Percentiles rank a stretch among this genome's conserved stretches.
phyloP scores from a whole-genome alignment of 108 stramenopile species.

The Pseudonitzschia multistriata region DNA sequence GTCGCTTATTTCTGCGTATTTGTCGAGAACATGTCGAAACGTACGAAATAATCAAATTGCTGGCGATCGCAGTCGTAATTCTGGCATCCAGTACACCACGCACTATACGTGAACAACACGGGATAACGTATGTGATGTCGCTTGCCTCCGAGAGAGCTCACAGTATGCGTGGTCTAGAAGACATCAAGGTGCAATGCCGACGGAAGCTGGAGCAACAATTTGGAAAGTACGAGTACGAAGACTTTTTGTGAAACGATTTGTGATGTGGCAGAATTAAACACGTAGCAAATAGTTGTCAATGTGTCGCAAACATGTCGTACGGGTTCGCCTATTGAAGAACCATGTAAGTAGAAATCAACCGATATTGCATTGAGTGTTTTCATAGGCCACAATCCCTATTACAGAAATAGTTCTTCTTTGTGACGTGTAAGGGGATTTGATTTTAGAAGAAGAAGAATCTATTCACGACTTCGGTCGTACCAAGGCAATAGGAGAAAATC shows the following conservation, averaged over 20 bases:
- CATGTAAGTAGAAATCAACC: too few species aligned
- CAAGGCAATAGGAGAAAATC: too few species aligned
- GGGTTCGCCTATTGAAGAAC: not conserved
- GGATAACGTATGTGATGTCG: not conserved
- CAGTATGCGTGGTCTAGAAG: not conserved
- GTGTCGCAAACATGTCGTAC: too few species aligned
- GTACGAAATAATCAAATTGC: too few species aligned
- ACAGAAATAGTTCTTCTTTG: not conserved
- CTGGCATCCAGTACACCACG: not conserved
- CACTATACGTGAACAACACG: not conserved
- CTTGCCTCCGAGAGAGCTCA: not conserved
- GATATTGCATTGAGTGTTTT: not conserved
- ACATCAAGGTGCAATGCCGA: too few species aligned
- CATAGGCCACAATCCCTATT: not conserved
- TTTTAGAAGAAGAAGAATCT: not conserved
- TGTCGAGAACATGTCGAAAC: too few species aligned
- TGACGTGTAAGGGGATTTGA: not conserved
- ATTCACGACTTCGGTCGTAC: too few species aligned
- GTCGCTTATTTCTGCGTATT: too few species aligned
- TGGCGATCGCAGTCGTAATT: not conserved
- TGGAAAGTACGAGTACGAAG: not conserved
- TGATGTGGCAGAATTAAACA: slow-evolving; percentile 6
- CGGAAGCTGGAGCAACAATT: too few species aligned
- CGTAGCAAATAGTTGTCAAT: not conserved
- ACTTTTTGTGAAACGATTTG: not conserved